Evolutionary conservation across 2,329 filamentous ascomycete species (phyloP).

Genomic region (Capronia coronata): DNA sequence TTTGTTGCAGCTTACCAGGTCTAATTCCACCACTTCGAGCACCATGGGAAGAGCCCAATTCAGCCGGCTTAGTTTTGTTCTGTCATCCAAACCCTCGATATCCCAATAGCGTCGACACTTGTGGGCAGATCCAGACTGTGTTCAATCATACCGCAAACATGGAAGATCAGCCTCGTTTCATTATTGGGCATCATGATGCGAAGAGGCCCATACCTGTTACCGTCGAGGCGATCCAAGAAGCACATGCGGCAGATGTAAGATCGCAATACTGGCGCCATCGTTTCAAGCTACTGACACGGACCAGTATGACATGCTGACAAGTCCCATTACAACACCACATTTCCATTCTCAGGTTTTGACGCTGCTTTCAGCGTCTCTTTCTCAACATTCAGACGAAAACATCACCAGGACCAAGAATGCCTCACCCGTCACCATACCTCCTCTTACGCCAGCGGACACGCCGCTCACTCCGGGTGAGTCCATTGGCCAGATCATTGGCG

Average conservation of each 20-base stretch:
- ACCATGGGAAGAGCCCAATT: too few relatives aligned
- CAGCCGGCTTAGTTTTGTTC: not conserved
- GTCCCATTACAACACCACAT: constrained; percentile 53
- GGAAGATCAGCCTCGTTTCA: constrained; percentile 46
- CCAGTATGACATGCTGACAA: constrained; percentile 62
- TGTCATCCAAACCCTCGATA: too few relatives aligned
- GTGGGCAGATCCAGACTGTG: not conserved
- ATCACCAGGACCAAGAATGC: constrained; percentile 40
- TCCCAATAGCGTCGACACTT: not conserved
- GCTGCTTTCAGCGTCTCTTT: constrained; percentile 47
- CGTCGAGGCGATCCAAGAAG: constrained; percentile 47
- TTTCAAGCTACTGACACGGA: constrained; percentile 19
- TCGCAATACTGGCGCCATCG: not conserved
- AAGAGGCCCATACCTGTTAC: constrained; percentile 46
- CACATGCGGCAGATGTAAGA: constrained; percentile 51
- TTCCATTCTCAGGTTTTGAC: constrained; percentile 55
- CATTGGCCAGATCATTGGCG: constrained; percentile 67
- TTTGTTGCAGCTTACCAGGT: too few relatives aligned
- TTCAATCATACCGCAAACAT: constrained; percentile 2
- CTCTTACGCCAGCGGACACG: constrained; percentile 40
- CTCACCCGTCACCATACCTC: constrained; percentile 36
- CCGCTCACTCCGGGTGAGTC: constrained; percentile 77
- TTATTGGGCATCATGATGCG: constrained; percentile 57
- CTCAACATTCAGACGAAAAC: constrained; percentile 37
- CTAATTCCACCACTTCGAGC: too few relatives aligned